phyloP scores from a whole-genome alignment of 2,329 filamentous ascomycete species.

The Penicillium sp. region DNA sequence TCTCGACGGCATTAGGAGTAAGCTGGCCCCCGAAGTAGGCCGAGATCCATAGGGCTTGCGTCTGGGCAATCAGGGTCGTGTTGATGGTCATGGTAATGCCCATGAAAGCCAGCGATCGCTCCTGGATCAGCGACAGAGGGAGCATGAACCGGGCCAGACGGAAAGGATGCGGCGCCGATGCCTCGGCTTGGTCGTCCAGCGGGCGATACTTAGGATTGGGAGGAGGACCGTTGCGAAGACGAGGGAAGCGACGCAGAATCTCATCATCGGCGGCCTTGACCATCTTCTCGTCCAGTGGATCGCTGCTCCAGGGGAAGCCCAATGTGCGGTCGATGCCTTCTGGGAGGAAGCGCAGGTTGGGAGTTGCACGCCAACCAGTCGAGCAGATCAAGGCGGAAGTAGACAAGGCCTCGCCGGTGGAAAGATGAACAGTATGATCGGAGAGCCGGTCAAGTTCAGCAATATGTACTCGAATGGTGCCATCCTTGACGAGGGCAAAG shows the following conservation, averaged over 20 bases:
- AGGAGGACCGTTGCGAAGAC: conserved; percentile 50
- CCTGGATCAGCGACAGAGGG: conserved; percentile 45
- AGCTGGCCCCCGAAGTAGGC: conserved; percentile 66
- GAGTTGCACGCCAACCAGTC: conserved; percentile 61
- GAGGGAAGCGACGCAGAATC: conserved; percentile 57
- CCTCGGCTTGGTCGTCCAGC: conserved; percentile 39
- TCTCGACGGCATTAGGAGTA: conserved; percentile 31
- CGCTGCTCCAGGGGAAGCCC: conserved; percentile 49
- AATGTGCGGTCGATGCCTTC: conserved; percentile 48
- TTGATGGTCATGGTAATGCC: conserved; percentile 53
- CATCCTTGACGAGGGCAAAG: conserved; percentile 59
- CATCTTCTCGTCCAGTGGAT: conserved; percentile 40
- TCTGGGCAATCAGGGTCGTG: conserved; percentile 50
- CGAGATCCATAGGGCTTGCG: conserved; percentile 64
- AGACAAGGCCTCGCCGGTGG: conserved; percentile 48
- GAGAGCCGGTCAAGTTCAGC: conserved; percentile 58
- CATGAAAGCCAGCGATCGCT: conserved; percentile 54
- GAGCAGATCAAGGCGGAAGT: conserved; percentile 59
- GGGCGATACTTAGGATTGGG: conserved; percentile 29
- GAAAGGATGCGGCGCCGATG: conserved; percentile 49
- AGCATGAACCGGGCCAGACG: conserved; percentile 54
- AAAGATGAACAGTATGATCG: conserved; percentile 52
- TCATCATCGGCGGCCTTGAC: conserved; percentile 53
- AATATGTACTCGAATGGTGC: conserved; percentile 60
- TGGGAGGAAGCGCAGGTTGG: conserved; percentile 55